Evolutionary conservation across 106 monocot species (phyloP).

Genomic region (Platanthera guangdongensis): DNA sequence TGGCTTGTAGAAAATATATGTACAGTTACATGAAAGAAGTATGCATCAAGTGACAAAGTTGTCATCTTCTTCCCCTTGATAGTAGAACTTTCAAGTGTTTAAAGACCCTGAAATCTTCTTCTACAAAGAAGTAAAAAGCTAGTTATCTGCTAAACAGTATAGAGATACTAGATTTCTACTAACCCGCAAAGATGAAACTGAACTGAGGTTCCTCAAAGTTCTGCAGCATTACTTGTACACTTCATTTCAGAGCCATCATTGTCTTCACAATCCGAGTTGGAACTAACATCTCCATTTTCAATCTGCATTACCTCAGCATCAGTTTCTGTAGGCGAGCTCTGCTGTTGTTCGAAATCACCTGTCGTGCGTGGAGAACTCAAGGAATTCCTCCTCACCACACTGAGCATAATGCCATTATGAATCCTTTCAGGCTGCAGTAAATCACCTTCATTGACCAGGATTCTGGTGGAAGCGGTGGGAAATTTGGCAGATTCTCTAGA

Average conservation of each 20-base stretch:
- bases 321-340: constrained; percentile 11
- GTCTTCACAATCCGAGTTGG: constrained; percentile 32
- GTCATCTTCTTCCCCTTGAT: background rate
- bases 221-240: background rate
- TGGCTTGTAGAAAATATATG: background rate
- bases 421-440: constrained; percentile 72
- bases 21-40: background rate
- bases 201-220: background rate
- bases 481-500: constrained; percentile 11
- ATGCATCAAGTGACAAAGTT: background rate
- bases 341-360: constrained; percentile 17
- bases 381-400: constrained; percentile 61
- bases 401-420: constrained; percentile 66
- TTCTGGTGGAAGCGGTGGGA: constrained; percentile 23
- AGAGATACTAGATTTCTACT: background rate
- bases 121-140: background rate
- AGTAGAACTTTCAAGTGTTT: background rate
- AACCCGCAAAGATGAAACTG: background rate
- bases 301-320: constrained; percentile 49
- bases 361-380: constrained; percentile 12
- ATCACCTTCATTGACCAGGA: constrained; percentile 76
- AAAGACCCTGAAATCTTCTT: background rate
- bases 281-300: constrained; percentile 39
- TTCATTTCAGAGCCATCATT: constrained; percentile 16
- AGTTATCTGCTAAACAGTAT: background rate